phyloP scores from a whole-genome alignment of 768 basidiomycete genomes.

The Infundibulicybe gibba region DNA sequence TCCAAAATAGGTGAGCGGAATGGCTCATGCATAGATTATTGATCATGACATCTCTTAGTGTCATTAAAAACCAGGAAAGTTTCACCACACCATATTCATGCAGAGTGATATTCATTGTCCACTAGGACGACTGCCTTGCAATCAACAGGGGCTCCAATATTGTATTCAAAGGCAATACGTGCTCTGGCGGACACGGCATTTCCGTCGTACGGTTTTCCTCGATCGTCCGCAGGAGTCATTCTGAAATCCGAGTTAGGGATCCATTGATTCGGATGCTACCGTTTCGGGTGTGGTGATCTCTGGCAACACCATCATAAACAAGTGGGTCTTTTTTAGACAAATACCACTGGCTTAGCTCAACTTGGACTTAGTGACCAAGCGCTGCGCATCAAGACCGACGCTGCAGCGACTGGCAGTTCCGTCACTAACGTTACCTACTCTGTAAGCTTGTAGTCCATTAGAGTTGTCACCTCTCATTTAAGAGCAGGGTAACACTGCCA shows the following conservation, averaged over 20 bases:
- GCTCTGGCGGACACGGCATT: conserved; percentile 61
- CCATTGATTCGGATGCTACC: conserved; percentile 40
- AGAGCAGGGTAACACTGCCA: conserved; percentile 47
- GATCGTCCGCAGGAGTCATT: conserved; percentile 26
- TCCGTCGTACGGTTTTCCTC: conserved; percentile 48
- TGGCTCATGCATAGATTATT: not conserved
- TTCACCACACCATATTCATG: not conserved
- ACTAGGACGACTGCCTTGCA: conserved; percentile 60
- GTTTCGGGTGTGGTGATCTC: conserved; percentile 46
- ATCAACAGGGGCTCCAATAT: conserved; percentile 42
- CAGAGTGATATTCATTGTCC: too few relatives aligned
- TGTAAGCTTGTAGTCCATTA: conserved; percentile 20
- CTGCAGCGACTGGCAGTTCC: conserved; percentile 38
- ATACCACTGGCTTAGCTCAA: not conserved
- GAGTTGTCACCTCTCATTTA: not conserved
- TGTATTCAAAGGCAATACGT: conserved; percentile 46
- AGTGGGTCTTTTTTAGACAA: conserved; percentile 27
- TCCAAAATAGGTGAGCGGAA: conserved; percentile 34
- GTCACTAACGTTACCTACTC: conserved; percentile 50
- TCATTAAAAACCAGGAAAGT: conserved; percentile 33
- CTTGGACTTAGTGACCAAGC: conserved; percentile 38
- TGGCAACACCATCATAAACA: conserved; percentile 52
- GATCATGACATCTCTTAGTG: conserved; percentile 9
- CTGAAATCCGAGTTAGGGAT: conserved; percentile 42
- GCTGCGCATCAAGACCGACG: conserved; percentile 59